Evolutionary conservation across 495 filamentous ascomycete species (phyloP), one percentile per base, ranked within the genome.

Genomic region (Xylona heveae): DNA sequence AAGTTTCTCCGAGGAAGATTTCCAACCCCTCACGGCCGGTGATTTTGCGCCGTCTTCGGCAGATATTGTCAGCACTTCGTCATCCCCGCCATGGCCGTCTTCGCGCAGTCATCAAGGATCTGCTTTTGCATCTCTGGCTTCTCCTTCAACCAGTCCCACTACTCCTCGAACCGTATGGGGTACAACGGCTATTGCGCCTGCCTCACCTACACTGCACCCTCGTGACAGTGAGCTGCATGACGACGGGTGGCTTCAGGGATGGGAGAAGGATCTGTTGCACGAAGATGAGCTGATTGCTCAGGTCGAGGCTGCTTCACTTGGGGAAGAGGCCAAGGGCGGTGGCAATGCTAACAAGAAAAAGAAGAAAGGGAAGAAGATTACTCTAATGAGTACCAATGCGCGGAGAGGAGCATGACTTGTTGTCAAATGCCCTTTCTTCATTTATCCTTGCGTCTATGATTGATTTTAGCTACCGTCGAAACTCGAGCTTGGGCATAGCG

Each of bases 351-450:
- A 41, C 30, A 61, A 61, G 32, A 83, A 79, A 56, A 82, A 78
- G 54, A 91, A 85, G 59, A 93, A 90, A 55, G 71, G 66, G 32
- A 83, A 90, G 57, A 88, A 90, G 60, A 93, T 93, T 31, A 93
- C 80, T 6, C 48, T 93, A 35, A 93, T 93, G 83, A 83, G 78
- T 36, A 93, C 83, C 21, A 78, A 66, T 47, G 71, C 62, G 24
- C 61, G 73, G 38, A 59, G 74, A 46, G 74, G 67, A 6, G 74
- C 74, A 32, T 78, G 57, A 53, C n/a, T n/a, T n/a, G n/a, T n/a
- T n/a, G n/a, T n/a, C n/a, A n/a, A n/a, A n/a, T n/a, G n/a, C n/a
- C n/a, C n/a, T n/a, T n/a, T n/a, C n/a, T n/a, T n/a, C n/a, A n/a
- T n/a, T n/a, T n/a, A n/a, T n/a, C n/a, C n/a, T n/a, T n/a, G n/a